Evolutionary conservation across 805 yeast species (phyloP).

Genomic region (Grigorovia humatica): DNA sequence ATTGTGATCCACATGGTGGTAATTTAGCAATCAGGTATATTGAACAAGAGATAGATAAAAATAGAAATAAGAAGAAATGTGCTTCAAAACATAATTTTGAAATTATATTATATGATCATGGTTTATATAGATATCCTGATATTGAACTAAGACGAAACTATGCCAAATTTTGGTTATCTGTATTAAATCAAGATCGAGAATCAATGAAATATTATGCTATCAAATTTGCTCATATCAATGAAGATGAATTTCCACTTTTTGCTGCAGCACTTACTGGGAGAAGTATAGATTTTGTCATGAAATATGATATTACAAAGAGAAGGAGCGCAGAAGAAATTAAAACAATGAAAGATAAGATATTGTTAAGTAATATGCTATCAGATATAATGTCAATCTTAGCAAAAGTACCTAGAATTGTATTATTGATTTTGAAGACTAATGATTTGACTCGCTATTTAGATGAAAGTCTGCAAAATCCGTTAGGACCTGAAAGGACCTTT

Average conservation of each 20-base stretch:
- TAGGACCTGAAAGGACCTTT: constrained; percentile 82
- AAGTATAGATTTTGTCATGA: constrained; percentile 65
- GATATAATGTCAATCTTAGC: constrained; percentile 73
- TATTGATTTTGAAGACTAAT: constrained; percentile 83
- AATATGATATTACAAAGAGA: constrained; percentile 45
- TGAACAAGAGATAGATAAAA: constrained; percentile 15
- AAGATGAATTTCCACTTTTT: constrained; percentile 70
- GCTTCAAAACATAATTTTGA: constrained; percentile 66
- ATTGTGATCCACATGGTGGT: constrained; percentile 98
- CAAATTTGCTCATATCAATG: constrained; percentile 66
- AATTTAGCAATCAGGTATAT: constrained; percentile 65
- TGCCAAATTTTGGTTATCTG: constrained; percentile 86
- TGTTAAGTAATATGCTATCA: constrained; percentile 53
- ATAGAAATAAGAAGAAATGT: constrained; percentile 5
- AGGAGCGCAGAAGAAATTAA: constrained; percentile 55
- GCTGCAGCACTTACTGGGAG: constrained; percentile 95
- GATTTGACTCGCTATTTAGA: constrained; percentile 86
- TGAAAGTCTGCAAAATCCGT: constrained; percentile 67
- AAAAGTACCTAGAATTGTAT: constrained; percentile 72
- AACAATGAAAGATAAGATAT: constrained; percentile 53
- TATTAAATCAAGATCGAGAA: constrained; percentile 58
- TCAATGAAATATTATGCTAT: constrained; percentile 67
- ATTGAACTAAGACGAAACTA: constrained; percentile 67
- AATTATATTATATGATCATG: constrained; percentile 88
- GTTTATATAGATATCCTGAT: constrained; percentile 79